Evolutionary conservation across 2,329 filamentous ascomycete genomes (phyloP).

Genomic region (Fusarium algeriense): DNA sequence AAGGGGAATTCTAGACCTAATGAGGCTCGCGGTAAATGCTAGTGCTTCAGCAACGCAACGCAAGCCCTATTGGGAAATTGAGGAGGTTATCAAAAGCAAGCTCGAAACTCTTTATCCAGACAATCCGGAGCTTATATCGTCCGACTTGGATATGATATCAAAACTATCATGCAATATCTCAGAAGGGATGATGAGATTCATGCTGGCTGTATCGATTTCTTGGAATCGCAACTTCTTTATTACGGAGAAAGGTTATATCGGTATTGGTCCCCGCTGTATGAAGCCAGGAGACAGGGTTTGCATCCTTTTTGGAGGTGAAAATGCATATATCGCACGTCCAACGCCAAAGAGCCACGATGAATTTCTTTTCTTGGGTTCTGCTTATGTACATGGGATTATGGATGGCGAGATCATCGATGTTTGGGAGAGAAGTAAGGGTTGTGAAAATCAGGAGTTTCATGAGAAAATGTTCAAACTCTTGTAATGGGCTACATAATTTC

Average conservation of each 20-base stretch:
- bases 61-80: neutral
- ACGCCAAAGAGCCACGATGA: too few relatives aligned
- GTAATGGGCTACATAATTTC: neutral
- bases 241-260: neutral
- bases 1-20: neutral
- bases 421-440: neutral
- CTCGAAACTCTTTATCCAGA: neutral
- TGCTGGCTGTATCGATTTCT: neutral
- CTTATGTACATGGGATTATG: neutral
- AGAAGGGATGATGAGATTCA: too few relatives aligned
- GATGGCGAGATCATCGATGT: neutral
- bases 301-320: neutral
- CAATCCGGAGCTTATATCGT: fast-evolving
- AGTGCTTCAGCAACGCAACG: fast-evolving
- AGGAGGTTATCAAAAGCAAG: too few relatives aligned
- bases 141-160: neutral
- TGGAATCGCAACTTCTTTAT: neutral
- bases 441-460: neutral
- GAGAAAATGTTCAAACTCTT: neutral
- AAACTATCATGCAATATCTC: too few relatives aligned
- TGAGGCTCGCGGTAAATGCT: neutral
- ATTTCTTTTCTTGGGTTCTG: too few relatives aligned
- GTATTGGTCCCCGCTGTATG: neutral
- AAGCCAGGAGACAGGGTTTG: neutral
- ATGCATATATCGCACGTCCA: too few relatives aligned